phyloP scores from a whole-genome alignment of 78 protist species.

The Dictyostelium intermedium region DNA sequence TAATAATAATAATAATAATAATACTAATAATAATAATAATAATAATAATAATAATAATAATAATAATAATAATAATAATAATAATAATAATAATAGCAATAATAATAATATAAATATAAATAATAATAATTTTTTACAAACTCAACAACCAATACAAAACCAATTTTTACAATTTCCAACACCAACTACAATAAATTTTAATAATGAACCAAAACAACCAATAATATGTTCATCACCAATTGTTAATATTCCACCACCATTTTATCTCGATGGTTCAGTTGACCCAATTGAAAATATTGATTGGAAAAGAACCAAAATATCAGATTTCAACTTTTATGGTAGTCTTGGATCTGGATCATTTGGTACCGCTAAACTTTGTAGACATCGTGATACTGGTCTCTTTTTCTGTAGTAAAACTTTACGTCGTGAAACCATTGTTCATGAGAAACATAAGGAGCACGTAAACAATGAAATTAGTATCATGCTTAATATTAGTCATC shows the following conservation, averaged over 20 bases:
- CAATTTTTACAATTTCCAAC: neutral
- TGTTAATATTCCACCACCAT: neutral
- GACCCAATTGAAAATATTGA: conserved; percentile 3
- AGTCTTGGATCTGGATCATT: conserved; percentile 49
- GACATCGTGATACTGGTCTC: conserved; percentile 37
- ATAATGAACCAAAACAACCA: neutral
- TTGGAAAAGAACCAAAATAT: neutral
- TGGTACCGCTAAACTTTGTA: conserved; percentile 55
- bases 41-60: neutral
- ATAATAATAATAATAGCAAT: neutral
- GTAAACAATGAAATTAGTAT: conserved; percentile 33
- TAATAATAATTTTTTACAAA: neutral
- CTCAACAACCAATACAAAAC: neutral
- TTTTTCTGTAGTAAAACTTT: conserved; percentile 50
- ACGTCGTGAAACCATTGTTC: conserved; percentile 6
- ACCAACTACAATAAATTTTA: neutral
- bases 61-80: neutral
- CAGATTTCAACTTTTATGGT: conserved; percentile 7
- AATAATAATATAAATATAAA: neutral
- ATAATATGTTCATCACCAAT: neutral
- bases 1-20: neutral
- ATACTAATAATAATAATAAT: neutral
- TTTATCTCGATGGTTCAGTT: neutral
- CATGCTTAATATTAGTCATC: conserved; percentile 41
- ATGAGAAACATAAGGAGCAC: conserved; percentile 67